These are phyloP conservation scores for Amanita inopinata DNA, from an alignment of 768 basidiomycete genomes.

Conservation along the genomic window DNA sequence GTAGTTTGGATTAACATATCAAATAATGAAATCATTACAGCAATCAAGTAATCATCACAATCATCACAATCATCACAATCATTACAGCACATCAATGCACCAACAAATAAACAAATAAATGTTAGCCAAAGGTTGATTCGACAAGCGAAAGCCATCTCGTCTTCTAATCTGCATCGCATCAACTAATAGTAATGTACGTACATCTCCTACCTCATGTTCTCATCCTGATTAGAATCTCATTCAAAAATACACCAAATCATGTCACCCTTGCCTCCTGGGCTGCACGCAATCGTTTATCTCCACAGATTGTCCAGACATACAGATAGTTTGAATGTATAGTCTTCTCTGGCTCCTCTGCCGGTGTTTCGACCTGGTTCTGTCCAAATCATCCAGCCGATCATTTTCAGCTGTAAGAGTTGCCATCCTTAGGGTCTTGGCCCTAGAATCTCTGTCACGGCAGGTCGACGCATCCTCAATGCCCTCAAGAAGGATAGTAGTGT, in stretches of 20 bases:
- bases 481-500: slow-evolving; percentile 7
- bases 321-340: too few relatives aligned
- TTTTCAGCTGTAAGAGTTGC: slow-evolving; percentile 5
- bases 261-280: too few relatives aligned
- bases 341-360: neutral
- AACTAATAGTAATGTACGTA: slow-evolving; percentile 1
- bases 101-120: too few relatives aligned
- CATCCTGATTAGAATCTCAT: slow-evolving; percentile 1
- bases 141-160: too few relatives aligned
- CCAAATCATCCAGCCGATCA: neutral
- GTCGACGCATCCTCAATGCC: slow-evolving; percentile 5
- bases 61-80: neutral
- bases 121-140: too few relatives aligned
- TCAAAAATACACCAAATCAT: too few relatives aligned
- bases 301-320: too few relatives aligned
- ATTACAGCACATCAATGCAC: too few relatives aligned
- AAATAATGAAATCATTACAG: too few relatives aligned
- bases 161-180: neutral
- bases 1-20: neutral
- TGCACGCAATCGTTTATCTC: too few relatives aligned
- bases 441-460: slow-evolving; percentile 6
- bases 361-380: slow-evolving; percentile 8
- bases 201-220: slow-evolving; percentile 6
- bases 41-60: too few relatives aligned
- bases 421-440: slow-evolving; percentile 7